These are phyloP conservation scores for Penicillium sp. DNA, from an alignment of 2,329 filamentous ascomycete genomes.

Conservation along the genomic window DNA sequence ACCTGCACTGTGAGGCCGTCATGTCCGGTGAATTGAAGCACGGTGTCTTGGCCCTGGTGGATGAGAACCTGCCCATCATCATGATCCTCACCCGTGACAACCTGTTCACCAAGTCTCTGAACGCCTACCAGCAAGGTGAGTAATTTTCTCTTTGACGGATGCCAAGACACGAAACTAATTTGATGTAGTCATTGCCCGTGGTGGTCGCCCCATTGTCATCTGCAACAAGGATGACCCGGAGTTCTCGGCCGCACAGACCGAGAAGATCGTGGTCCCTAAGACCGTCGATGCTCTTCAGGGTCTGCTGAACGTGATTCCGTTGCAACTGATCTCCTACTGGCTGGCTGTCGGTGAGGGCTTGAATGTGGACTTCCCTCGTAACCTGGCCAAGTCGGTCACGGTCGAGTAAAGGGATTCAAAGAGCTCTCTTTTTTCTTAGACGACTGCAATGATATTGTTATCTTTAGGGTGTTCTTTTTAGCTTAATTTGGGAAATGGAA, in stretches of 20 bases:
- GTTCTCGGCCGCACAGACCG: slow-evolving; percentile 81
- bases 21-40: slow-evolving; percentile 99
- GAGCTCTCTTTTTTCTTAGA: slow-evolving; percentile 17
- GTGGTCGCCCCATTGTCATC: slow-evolving; percentile 95
- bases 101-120: slow-evolving; percentile 98
- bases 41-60: slow-evolving; percentile 92
- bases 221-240: slow-evolving; percentile 89
- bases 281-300: slow-evolving; percentile 95
- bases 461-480: slow-evolving; percentile 24
- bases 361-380: slow-evolving; percentile 98
- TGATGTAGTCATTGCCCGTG: slow-evolving; percentile 96
- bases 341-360: slow-evolving; percentile 91
- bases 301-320: slow-evolving; percentile 92
- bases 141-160: no score
- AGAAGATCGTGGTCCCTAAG: slow-evolving; percentile 96
- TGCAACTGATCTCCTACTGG: slow-evolving; percentile 99
- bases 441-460: slow-evolving; percentile 27
- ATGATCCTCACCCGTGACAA: slow-evolving; percentile 98
- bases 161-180: no score
- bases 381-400: slow-evolving; percentile 97
- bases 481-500: slow-evolving; percentile 23
- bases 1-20: slow-evolving; percentile 98
- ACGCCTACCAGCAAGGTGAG: slow-evolving; percentile 94
- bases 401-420: slow-evolving; percentile 68
- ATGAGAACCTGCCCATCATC: slow-evolving; percentile 98